Percentiles rank a stretch among this genome's conserved stretches.
These are phyloP conservation scores for Drosera capensis DNA, from an alignment of 148 eudicot species.

Conservation along the genomic window DNA sequence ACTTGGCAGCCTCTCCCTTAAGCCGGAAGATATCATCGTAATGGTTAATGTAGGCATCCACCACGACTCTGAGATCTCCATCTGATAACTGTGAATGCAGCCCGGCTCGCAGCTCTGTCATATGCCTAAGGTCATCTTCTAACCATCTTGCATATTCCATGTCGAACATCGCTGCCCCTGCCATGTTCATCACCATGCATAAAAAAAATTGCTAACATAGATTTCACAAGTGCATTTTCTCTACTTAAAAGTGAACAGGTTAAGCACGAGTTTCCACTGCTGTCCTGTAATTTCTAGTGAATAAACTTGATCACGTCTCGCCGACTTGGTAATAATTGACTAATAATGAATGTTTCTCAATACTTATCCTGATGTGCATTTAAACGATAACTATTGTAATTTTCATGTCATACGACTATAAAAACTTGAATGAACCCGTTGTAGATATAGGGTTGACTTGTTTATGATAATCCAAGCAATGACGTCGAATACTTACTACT, in stretches of 20 bases:
- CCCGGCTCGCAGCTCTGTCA: conserved; percentile 64
- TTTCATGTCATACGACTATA: too few species aligned
- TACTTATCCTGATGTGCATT: neutral
- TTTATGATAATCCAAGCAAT: neutral
- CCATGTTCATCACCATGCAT: neutral
- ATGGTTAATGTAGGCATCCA: conserved; percentile 67
- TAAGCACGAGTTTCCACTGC: too few species aligned
- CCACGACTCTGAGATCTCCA: conserved; percentile 46
- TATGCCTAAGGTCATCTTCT: conserved; percentile 81
- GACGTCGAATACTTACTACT: too few species aligned
- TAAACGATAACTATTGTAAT: too few species aligned
- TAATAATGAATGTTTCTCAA: neutral
- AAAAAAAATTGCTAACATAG: neutral
- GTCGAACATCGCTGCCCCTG: conserved; percentile 87
- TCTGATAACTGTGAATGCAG: conserved; percentile 76
- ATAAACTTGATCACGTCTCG: too few species aligned
- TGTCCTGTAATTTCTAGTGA: too few species aligned
- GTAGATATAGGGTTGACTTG: neutral
- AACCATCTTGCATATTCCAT: conserved; percentile 94
- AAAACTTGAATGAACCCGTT: neutral
- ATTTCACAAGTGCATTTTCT: neutral
- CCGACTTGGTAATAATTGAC: too few species aligned
- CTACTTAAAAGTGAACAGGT: neutral
- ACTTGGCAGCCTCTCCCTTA: conserved; percentile 56
- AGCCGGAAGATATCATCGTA: conserved; percentile 69